A percentile compares a stretch with the other conserved stretches of the same genome.
Conservation (phyloP, 2,329 filamentous ascomycete genomes). For the Claviceps arundinis region DNA sequence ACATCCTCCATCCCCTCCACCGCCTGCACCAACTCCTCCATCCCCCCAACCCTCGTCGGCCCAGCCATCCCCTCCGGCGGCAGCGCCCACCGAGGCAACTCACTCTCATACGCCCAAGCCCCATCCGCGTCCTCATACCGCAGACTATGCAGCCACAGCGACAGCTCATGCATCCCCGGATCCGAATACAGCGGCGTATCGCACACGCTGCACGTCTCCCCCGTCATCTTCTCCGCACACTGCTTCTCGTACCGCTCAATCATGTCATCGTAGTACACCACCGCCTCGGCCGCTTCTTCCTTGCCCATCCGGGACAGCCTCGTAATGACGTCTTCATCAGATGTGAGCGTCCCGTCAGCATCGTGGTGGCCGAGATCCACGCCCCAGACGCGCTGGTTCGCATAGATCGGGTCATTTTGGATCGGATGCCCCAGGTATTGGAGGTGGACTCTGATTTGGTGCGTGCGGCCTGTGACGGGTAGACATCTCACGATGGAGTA, state of each 20-base stretch:
- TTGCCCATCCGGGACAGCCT: slow-evolving; percentile 86
- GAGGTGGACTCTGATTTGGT: slow-evolving; percentile 88
- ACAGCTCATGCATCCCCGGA: slow-evolving; percentile 77
- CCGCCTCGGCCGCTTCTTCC: slow-evolving; percentile 77
- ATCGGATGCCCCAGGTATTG: slow-evolving; percentile 93
- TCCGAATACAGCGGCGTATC: slow-evolving; percentile 86
- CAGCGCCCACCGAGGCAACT: slow-evolving; percentile 74
- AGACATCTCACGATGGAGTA: slow-evolving; percentile 93
- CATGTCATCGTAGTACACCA: slow-evolving; percentile 90
- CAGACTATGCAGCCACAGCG: slow-evolving; percentile 85
- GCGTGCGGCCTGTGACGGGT: slow-evolving; percentile 84
- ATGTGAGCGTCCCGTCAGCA: slow-evolving; percentile 51
- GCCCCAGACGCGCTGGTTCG: slow-evolving; percentile 86
- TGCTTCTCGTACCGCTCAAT: slow-evolving; percentile 79
- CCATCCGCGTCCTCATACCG: slow-evolving; percentile 77
- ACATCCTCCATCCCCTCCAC: slow-evolving; percentile 14
- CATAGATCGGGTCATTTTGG: slow-evolving; percentile 94
- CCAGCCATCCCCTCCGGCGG: slow-evolving; percentile 62
- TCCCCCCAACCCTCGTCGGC: slow-evolving; percentile 51
- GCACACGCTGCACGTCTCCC: slow-evolving; percentile 67
- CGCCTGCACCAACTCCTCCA: slow-evolving; percentile 46
- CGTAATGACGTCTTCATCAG: slow-evolving; percentile 82
- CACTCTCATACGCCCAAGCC: slow-evolving; percentile 76
- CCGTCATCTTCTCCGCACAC: slow-evolving; percentile 88
- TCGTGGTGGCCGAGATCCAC: slow-evolving; percentile 57